A percentile compares a stretch with the other conserved stretches of the same genome.
phyloP scores from a whole-genome alignment of 768 basidiomycete genomes.

The Trametes elegans region DNA sequence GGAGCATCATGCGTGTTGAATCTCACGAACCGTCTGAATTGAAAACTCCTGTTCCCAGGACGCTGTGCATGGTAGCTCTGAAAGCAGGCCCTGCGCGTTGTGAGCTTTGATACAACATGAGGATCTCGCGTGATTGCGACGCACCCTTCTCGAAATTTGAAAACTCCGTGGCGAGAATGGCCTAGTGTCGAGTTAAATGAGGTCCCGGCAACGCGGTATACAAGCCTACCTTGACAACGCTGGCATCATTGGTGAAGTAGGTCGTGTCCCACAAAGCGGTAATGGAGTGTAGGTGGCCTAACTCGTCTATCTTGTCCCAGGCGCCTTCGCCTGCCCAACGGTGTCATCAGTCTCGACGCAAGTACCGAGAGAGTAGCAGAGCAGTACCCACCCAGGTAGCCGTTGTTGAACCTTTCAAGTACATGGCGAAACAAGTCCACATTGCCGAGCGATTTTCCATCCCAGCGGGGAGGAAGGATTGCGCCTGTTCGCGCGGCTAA shows the following conservation, averaged over 20 bases:
- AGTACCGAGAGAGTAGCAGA: too few species aligned
- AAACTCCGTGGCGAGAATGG: constrained; percentile 38
- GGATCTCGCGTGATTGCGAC: background rate
- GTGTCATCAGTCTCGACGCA: too few species aligned
- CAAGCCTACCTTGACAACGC: constrained; percentile 35
- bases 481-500: background rate
- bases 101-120: background rate
- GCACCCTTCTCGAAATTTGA: constrained; percentile 44
- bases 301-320: constrained; percentile 23
- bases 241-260: constrained; percentile 22
- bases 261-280: constrained; percentile 21
- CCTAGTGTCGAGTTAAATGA: too few species aligned
- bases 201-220: too few species aligned
- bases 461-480: constrained; percentile 3
- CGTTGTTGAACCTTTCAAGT: background rate
- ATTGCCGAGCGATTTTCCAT: background rate
- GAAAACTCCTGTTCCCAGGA: constrained; percentile 55
- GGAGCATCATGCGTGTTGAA: too few species aligned
- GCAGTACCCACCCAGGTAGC: constrained; percentile 3
- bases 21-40: constrained; percentile 55
- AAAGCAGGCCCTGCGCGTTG: constrained; percentile 32
- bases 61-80: constrained; percentile 27
- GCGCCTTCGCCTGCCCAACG: constrained; percentile 22
- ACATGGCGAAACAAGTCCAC: background rate
- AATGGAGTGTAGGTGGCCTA: constrained; percentile 24